Evolutionary conservation across 2,329 filamentous ascomycete genomes (phyloP).

Genomic region (Beauveria brongniartii): DNA sequence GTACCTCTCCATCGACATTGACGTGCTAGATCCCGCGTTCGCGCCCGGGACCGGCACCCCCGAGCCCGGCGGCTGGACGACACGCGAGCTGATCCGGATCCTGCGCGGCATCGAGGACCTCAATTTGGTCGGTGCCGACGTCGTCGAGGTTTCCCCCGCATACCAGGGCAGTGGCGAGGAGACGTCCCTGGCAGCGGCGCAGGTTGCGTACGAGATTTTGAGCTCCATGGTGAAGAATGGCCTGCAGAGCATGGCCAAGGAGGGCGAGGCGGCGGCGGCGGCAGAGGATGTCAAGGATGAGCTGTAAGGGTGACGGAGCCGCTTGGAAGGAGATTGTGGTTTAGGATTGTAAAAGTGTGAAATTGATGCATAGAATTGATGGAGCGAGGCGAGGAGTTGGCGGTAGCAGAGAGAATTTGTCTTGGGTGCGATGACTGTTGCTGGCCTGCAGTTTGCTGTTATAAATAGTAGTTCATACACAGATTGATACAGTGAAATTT

Average conservation of each 20-base stretch:
- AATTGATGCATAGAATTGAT: not conserved
- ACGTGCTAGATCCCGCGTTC: slow-evolving; percentile 66
- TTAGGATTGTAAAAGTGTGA: not conserved
- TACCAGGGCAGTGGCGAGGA: slow-evolving; percentile 71
- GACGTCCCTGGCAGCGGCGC: slow-evolving; percentile 69
- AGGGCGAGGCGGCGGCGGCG: slow-evolving; percentile 17
- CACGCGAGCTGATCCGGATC: slow-evolving; percentile 76
- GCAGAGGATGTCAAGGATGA: slow-evolving; percentile 27
- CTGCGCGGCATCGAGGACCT: slow-evolving; percentile 72
- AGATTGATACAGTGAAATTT: not conserved
- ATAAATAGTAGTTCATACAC: not conserved
- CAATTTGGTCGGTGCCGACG: slow-evolving; percentile 81
- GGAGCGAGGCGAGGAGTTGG: not conserved
- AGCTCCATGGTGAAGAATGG: slow-evolving; percentile 61
- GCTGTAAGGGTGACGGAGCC: slow-evolving; percentile 20
- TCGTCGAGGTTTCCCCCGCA: slow-evolving; percentile 78
- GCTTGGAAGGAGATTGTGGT: not conserved
- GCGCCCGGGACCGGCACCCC: slow-evolving; percentile 76
- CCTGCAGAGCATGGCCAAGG: slow-evolving; percentile 28
- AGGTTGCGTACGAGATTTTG: slow-evolving; percentile 73
- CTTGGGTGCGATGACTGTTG: not conserved
- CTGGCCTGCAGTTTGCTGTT: not conserved
- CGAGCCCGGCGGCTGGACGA: slow-evolving; percentile 87
- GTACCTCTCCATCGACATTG: slow-evolving; percentile 75
- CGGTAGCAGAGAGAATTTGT: not conserved